A percentile compares a stretch with the other conserved stretches of the same genome.
Evolutionary conservation across 164 flowering plant genomes (phyloP).

Genomic region (Akebia trifoliata): DNA sequence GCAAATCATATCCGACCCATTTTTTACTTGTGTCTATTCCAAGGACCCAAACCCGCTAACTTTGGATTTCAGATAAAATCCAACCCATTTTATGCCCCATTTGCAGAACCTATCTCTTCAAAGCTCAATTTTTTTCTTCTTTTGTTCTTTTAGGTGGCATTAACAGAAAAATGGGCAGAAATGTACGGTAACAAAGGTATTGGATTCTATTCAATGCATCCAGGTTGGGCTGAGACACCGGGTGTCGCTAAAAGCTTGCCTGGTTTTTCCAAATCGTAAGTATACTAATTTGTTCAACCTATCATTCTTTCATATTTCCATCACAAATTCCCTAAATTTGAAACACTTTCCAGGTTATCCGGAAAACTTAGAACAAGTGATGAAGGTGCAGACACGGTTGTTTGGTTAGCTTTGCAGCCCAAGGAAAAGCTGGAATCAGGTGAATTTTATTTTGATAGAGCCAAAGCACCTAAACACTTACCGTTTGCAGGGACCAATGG

Average conservation of each 20-base stretch:
- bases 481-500: conserved; percentile 50
- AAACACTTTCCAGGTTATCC: conserved; percentile 39
- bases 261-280: conserved; percentile 56
- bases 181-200: conserved; percentile 61
- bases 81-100: too few species aligned
- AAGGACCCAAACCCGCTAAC: too few species aligned
- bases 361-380: conserved; percentile 77
- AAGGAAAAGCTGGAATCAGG: conserved; percentile 71
- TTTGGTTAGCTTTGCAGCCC: conserved; percentile 89
- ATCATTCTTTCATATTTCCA: not conserved
- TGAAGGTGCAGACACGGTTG: conserved; percentile 83
- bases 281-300: not conserved
- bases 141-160: conserved; percentile 53
- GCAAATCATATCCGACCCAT: too few species aligned
- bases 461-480: conserved; percentile 78
- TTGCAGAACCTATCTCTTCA: not conserved
- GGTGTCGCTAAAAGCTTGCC: conserved; percentile 83
- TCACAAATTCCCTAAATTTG: not conserved
- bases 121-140: not conserved
- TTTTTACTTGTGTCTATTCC: too few species aligned
- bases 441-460: conserved; percentile 83
- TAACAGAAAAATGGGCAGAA: conserved; percentile 89
- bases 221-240: conserved; percentile 97
- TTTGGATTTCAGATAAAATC: too few species aligned
- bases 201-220: conserved; percentile 94